Percentiles rank a stretch among this genome's conserved stretches.
These are phyloP conservation scores for Phyllosticta citrichinensis DNA, from an alignment of 2,329 filamentous ascomycete genomes.

Conservation along the genomic window DNA sequence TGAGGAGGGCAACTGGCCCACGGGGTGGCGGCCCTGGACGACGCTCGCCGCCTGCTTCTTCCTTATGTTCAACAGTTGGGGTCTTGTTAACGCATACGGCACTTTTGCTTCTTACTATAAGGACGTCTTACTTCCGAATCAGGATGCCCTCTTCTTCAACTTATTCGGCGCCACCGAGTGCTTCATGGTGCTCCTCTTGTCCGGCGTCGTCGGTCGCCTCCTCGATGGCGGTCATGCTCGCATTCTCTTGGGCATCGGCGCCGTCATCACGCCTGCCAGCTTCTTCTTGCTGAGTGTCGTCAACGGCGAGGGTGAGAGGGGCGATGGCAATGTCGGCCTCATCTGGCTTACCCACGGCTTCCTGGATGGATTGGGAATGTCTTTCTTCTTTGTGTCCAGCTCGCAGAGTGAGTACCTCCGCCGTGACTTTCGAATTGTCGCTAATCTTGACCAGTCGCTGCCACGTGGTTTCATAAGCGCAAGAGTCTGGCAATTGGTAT, in stretches of 20 bases:
- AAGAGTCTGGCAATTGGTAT: constrained; percentile 41
- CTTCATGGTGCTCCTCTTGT: constrained; percentile 37
- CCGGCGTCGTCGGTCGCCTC: constrained; percentile 37
- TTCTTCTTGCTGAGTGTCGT: constrained; percentile 36
- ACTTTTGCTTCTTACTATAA: constrained; percentile 42
- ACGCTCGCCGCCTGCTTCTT: constrained; percentile 39
- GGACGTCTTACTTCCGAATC: constrained; percentile 31
- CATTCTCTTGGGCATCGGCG: constrained; percentile 31
- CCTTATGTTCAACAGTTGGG: constrained; percentile 42
- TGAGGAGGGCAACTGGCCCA: constrained; percentile 29
- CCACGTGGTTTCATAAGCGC: constrained; percentile 39
- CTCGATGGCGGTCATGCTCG: constrained; percentile 38
- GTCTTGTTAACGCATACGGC: constrained; percentile 40
- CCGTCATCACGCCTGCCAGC: constrained; percentile 33
- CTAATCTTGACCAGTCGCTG: constrained; percentile 28
- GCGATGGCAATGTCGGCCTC: constrained; percentile 30
- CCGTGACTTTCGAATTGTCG: not conserved
- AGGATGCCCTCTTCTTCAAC: constrained; percentile 34
- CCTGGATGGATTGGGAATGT: constrained; percentile 39
- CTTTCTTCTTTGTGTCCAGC: constrained; percentile 43
- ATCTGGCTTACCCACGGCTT: constrained; percentile 41
- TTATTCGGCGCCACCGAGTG: constrained; percentile 40
- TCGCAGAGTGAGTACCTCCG: constrained; percentile 35
- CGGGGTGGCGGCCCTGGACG: constrained; percentile 34
- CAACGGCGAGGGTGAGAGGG: constrained; percentile 27